Evolutionary conservation across 169 alveolate genomes (phyloP).

Genomic region (Plasmodium fragile): DNA sequence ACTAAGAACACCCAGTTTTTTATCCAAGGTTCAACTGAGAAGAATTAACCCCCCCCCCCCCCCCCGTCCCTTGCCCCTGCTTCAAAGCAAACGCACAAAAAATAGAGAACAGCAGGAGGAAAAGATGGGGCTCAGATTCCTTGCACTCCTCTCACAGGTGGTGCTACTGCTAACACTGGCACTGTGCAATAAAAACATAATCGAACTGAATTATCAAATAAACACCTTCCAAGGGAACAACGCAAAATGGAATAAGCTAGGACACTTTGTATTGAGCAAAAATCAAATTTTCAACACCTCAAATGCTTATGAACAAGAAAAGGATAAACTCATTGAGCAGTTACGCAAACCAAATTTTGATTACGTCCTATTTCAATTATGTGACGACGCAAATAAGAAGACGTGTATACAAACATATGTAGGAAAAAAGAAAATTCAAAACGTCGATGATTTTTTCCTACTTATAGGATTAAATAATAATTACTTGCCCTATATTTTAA

Average conservation of each 20-base stretch:
- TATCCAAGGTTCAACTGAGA: not conserved
- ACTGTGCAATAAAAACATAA: constrained; percentile 12
- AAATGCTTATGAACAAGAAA: constrained; percentile 35
- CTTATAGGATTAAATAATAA: constrained; percentile 61
- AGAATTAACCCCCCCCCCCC: not conserved
- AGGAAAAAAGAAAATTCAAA: constrained; percentile 15
- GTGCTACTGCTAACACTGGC: not conserved
- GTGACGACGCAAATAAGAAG: constrained; percentile 11
- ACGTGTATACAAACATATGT: constrained; percentile 55
- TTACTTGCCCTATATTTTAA: constrained; percentile 29
- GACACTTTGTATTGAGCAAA: constrained; percentile 18
- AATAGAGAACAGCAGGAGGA: not conserved
- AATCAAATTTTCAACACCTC: constrained; percentile 43
- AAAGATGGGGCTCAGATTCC: not conserved
- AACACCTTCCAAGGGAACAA: not conserved
- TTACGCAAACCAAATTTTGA: constrained; percentile 12
- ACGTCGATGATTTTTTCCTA: constrained; percentile 16
- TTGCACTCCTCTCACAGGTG: not conserved
- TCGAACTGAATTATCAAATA: constrained; percentile 37
- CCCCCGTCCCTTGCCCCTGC: too few relatives aligned
- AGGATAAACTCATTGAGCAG: constrained; percentile 23
- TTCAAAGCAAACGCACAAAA: not conserved
- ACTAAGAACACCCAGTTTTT: not conserved
- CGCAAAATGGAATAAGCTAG: constrained; percentile 34
- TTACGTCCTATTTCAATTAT: constrained; percentile 48